Conservation (phyloP, 345 rosid species). For the Limnanthes douglasii region DNA sequence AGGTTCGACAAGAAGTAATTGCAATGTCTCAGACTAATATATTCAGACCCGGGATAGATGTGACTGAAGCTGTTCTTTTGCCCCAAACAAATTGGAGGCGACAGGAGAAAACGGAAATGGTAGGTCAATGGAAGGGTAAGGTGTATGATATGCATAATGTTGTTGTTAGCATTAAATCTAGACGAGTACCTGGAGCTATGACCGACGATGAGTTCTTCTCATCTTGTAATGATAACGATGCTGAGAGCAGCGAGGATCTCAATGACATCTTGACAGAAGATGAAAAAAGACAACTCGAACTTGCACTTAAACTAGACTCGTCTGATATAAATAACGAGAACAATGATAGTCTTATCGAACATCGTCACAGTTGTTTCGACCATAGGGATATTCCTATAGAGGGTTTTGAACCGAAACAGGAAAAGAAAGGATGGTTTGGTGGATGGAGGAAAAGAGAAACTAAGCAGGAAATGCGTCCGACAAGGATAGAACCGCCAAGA, state of each 20-base stretch:
- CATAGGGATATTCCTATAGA: constrained; percentile 67
- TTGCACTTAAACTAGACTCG: constrained; percentile 65
- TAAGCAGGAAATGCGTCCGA: constrained; percentile 44
- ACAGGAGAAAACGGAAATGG: constrained; percentile 82
- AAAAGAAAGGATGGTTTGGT: constrained; percentile 96
- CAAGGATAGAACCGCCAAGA: constrained; percentile 55
- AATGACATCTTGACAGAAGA: constrained; percentile 69
- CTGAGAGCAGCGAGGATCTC: constrained; percentile 60
- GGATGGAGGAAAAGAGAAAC: constrained; percentile 80
- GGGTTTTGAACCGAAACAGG: constrained; percentile 50
- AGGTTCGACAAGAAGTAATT: constrained; percentile 74
- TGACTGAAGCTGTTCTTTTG: constrained; percentile 75
- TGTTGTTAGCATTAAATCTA: constrained; percentile 83
- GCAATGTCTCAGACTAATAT: constrained; percentile 86
- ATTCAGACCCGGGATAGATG: constrained; percentile 94
- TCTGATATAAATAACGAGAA: constrained; percentile 39
- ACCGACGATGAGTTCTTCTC: constrained; percentile 80
- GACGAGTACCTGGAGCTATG: constrained; percentile 90
- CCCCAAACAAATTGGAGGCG: constrained; percentile 94
- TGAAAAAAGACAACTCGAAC: constrained; percentile 80
- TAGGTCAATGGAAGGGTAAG: constrained; percentile 86
- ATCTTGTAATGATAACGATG: constrained; percentile 57
- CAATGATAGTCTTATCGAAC: constrained; percentile 33
- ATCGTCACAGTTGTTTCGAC: constrained; percentile 61
- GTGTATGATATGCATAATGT: constrained; percentile 98